Evolutionary conservation across 1,139 yeast genomes (phyloP).

Genomic region (Citeromyces hawaiiensis): DNA sequence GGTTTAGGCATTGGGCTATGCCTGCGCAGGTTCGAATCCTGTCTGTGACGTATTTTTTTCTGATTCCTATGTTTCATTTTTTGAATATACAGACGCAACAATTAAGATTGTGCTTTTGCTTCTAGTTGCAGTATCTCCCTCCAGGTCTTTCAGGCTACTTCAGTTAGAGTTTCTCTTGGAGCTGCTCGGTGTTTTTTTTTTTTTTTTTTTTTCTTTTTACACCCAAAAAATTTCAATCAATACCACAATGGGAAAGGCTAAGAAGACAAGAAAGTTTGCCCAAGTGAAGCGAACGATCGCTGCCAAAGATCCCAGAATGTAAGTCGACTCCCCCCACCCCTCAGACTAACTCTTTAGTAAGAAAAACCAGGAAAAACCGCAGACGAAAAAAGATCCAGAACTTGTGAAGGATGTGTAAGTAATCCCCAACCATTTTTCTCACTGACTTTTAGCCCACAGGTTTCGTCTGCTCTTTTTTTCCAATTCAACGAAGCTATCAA

Average conservation of each 20-base stretch:
- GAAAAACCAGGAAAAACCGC: conserved; percentile 21
- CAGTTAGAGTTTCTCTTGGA: no score
- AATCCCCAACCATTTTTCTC: neutral
- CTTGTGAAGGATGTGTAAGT: conserved; percentile 51
- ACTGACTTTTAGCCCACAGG: conserved; percentile 53
- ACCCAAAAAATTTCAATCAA: neutral
- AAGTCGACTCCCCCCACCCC: conserved; percentile 14
- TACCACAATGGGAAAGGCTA: conserved; percentile 77
- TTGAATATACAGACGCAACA: no score
- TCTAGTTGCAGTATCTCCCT: no score
- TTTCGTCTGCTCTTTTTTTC: conserved; percentile 88
- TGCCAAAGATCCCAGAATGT: conserved; percentile 58
- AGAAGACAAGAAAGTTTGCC: conserved; percentile 95
- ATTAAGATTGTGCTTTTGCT: no score
- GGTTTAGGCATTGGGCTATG: conserved; percentile 64
- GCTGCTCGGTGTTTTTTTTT: no score
- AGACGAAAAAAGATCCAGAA: conserved; percentile 54
- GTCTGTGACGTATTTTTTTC: conserved; percentile 57
- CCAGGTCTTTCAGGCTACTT: no score
- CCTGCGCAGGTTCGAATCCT: conserved; percentile 89
- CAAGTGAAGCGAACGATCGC: conserved; percentile 70
- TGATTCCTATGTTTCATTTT: conserved; percentile 18
- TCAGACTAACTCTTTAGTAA: conserved; percentile 13
- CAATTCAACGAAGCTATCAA: conserved; percentile 88
- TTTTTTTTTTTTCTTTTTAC: neutral